Evolutionary conservation across 192 early-diverging fungal species (phyloP).

Genomic region (Jimgerdemannia lactiflua): DNA sequence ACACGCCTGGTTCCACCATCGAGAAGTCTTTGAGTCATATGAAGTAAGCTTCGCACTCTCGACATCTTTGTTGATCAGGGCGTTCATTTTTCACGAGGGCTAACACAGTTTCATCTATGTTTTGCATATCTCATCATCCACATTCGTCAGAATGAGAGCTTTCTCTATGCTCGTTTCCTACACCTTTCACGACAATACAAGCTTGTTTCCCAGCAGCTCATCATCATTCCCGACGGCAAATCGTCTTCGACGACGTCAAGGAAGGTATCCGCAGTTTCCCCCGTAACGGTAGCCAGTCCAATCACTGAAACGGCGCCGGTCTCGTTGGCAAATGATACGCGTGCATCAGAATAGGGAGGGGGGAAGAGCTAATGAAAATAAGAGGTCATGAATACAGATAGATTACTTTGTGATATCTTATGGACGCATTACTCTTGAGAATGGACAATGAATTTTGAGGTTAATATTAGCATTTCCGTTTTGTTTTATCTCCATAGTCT

Average conservation of each 20-base stretch:
- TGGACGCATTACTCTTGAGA: too few relatives aligned
- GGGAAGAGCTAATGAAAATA: too few relatives aligned
- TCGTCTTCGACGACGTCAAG: not conserved
- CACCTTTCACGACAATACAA: slow-evolving; percentile 58
- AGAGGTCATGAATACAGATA: too few relatives aligned
- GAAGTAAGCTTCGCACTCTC: slow-evolving; percentile 47
- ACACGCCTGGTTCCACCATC: slow-evolving; percentile 92
- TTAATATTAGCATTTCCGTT: too few relatives aligned
- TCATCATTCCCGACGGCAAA: not conserved
- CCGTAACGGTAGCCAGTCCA: not conserved
- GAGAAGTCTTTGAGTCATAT: slow-evolving; percentile 83
- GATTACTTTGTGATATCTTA: too few relatives aligned
- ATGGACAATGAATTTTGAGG: too few relatives aligned
- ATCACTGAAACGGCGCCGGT: not conserved
- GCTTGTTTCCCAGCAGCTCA: slow-evolving; percentile 48
- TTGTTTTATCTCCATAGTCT: too few relatives aligned
- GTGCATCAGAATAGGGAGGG: too few relatives aligned
- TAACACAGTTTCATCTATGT: not conserved
- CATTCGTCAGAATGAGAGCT: slow-evolving; percentile 57
- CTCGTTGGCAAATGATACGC: not conserved
- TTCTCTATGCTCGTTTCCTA: slow-evolving; percentile 72
- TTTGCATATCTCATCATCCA: not conserved
- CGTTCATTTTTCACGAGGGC: not conserved
- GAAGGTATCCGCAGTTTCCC: not conserved
- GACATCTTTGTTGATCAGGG: too few relatives aligned